Evolutionary conservation across 2,329 filamentous ascomycete species (phyloP).

Genomic region (Phaeophleospora eucalypticola): DNA sequence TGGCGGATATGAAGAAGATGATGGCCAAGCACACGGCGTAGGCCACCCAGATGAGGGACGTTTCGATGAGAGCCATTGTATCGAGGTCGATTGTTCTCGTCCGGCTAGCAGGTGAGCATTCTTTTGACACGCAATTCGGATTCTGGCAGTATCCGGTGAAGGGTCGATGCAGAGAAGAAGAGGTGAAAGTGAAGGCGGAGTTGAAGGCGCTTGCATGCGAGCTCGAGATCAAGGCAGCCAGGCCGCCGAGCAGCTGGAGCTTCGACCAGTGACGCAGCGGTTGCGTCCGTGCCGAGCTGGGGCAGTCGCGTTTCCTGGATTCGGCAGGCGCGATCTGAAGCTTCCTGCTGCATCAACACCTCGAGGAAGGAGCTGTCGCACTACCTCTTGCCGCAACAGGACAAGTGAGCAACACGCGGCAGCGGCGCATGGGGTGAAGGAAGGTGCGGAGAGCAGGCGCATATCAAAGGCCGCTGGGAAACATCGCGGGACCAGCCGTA

Average conservation of each 20-base stretch:
- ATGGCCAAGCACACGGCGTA: conserved; percentile 79
- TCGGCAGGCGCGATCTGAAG: no score
- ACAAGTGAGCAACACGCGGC: background rate
- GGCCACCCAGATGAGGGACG: conserved; percentile 88
- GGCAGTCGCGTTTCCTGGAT: background rate
- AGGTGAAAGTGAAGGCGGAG: background rate
- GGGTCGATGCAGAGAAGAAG: background rate
- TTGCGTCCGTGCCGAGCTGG: background rate
- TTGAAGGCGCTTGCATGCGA: background rate
- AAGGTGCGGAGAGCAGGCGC: no score
- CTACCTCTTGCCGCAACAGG: background rate
- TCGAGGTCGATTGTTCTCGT: background rate
- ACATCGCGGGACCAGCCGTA: no score
- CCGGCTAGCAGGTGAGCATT: background rate
- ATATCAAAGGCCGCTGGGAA: background rate
- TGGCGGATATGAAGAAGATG: conserved; percentile 69
- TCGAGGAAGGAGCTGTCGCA: no score
- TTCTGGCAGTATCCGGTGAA: background rate
- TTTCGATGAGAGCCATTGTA: conserved; percentile 69
- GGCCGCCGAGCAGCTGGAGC: background rate
- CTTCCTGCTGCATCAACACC: no score
- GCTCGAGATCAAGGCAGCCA: background rate
- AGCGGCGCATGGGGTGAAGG: no score
- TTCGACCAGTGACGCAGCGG: background rate
- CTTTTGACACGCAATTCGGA: background rate